Conservation (phyloP, 164 flowering plant genomes). For the Magnolia kwangsiensis region DNA sequence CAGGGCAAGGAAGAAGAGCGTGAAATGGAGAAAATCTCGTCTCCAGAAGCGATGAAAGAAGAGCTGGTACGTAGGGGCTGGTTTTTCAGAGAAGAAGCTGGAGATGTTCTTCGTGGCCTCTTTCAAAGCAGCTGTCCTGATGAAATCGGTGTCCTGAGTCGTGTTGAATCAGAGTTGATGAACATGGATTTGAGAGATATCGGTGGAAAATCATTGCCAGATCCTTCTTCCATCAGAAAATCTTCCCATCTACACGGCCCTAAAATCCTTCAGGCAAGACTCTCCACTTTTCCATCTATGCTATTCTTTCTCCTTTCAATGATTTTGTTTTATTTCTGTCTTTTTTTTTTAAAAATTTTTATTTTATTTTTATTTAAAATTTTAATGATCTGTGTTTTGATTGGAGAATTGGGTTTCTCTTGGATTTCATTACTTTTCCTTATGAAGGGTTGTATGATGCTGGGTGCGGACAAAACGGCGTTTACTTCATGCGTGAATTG, state of each 20-base stretch:
- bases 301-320: not conserved
- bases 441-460: too few species aligned
- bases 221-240: slow-evolving; percentile 39
- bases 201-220: slow-evolving; percentile 75
- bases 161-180: slow-evolving; percentile 60
- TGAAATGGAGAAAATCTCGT: slow-evolving; percentile 10
- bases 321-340: not conserved
- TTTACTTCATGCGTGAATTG: too few species aligned
- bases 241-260: slow-evolving; percentile 62
- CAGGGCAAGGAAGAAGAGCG: slow-evolving; percentile 15
- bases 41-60: slow-evolving; percentile 32
- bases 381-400: not conserved
- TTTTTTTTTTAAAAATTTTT: too few species aligned
- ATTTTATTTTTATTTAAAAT: too few species aligned
- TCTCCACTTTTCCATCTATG: not conserved
- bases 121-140: slow-evolving; percentile 31
- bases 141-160: slow-evolving; percentile 22
- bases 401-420: not conserved
- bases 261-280: slow-evolving; percentile 66
- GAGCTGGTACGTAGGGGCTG: slow-evolving; percentile 59
- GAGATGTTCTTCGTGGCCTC: slow-evolving; percentile 30
- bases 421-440: not conserved
- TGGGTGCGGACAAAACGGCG: too few species aligned
- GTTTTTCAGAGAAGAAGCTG: slow-evolving; percentile 54
- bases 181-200: slow-evolving; percentile 66